Evolutionary conservation across 495 filamentous ascomycete species (phyloP), one percentile per base, ranked within the genome.

Genomic region (Rhypophila decipiens): DNA sequence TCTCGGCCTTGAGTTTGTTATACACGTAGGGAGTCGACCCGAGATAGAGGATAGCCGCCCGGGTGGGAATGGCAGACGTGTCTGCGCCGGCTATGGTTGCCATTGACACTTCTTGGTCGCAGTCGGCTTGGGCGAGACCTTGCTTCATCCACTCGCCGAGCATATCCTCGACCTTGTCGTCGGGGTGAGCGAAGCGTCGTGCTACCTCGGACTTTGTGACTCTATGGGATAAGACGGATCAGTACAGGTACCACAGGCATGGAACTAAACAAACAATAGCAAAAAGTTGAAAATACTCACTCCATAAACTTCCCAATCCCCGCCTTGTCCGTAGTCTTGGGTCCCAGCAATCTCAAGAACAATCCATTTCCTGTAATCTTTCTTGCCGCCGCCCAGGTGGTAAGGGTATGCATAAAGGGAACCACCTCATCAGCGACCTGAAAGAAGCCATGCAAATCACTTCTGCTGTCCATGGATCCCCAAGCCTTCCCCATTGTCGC

Each of bases 81-180:
- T 86, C 83, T 10, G 79, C 72, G 9, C 78, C 82, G 2, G 83
- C 83, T 2, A 83, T 61, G 24, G 64, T 63, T 15, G 68, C 46
- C 0, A 41, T 13, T 11, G 10, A 11, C 1, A 27, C 37, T 20
- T 51, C 49, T 17, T 22, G n/a, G 9, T 19, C 44, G 27, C 24
- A 23, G 22, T n/a, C 17, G 12, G 17, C 7, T 44, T 21, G 39
- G 19, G 39, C n/a, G 7, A 44, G 9, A 29, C 47, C 47, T 4
- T 21, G 13, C 4, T 35, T 44, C 19, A 49, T 42, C 39, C 38
- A 49, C 22, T 42, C 38, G 20, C 24, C 47, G n/a, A 44, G 13
- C 42, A 44, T 44, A 27, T 42, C 40, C 5, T 24, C 21, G 21
- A 15, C 11, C 21, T 59, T 46, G 12, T 54, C 57, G 5, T 24